These are phyloP conservation scores for Solanum hybrid DNA, from an alignment of 305 asterid species.

Conservation along the genomic window DNA sequence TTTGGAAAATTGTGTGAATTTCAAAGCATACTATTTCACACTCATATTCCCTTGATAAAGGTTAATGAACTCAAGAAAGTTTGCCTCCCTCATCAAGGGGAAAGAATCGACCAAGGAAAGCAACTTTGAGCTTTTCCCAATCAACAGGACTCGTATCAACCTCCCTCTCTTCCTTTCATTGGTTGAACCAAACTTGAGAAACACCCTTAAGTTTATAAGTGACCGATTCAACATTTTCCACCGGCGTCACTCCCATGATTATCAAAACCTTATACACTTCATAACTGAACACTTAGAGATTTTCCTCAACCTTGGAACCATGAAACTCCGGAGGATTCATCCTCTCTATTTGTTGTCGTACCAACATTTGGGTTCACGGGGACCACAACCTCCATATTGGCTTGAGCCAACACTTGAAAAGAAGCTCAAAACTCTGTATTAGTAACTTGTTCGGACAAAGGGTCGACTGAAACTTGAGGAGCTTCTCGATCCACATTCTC, in stretches of 20 bases:
- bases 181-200: background rate
- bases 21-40: background rate
- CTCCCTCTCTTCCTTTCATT: background rate
- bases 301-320: no score
- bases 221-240: background rate
- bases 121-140: background rate
- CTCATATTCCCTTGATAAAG: background rate
- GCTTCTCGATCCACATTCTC: background rate
- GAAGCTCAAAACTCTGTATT: no score
- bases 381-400: no score
- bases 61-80: background rate
- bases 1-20: background rate
- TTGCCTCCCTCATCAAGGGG: background rate
- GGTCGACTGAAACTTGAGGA: background rate
- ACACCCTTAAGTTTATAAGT: background rate
- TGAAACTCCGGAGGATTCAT: no score
- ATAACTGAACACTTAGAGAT: no score
- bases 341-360: no score
- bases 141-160: background rate
- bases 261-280: no score
- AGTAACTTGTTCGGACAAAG: no score
- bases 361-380: no score
- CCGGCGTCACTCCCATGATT: background rate
- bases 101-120: background rate
- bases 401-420: no score